These are phyloP conservation scores for Lanmaoa rubissima DNA, from an alignment of 768 basidiomycete species.

Conservation along the genomic window DNA sequence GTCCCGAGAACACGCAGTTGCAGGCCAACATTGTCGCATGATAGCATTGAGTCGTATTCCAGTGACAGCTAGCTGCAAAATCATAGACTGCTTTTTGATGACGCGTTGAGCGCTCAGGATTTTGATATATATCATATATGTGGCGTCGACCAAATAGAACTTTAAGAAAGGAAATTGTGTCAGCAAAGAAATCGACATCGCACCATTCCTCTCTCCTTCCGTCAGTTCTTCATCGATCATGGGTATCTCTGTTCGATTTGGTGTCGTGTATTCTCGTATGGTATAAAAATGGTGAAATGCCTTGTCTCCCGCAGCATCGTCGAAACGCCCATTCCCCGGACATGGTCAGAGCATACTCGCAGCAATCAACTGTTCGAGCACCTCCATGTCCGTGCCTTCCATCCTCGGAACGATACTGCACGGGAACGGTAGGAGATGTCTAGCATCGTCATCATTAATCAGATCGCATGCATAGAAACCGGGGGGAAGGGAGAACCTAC, in stretches of 20 bases:
- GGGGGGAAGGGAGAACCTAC: not conserved
- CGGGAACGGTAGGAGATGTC: conserved; percentile 12
- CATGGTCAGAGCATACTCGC: not conserved
- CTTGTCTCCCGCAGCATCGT: not conserved
- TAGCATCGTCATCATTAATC: too few species aligned
- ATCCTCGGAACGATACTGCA: conserved; percentile 7
- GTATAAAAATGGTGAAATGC: not conserved
- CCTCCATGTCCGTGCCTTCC: not conserved
- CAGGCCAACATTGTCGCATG: too few species aligned
- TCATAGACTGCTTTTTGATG: too few species aligned
- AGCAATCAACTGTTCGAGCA: conserved; percentile 5
- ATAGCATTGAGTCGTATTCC: too few species aligned
- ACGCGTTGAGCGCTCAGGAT: too few species aligned
- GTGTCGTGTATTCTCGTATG: not conserved
- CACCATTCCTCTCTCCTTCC: not conserved
- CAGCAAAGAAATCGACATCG: not conserved
- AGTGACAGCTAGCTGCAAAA: too few species aligned
- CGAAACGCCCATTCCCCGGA: not conserved
- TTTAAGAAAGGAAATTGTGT: too few species aligned
- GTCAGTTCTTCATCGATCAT: too few species aligned
- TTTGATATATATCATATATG: too few species aligned
- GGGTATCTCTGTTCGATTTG: not conserved
- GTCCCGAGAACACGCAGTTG: too few species aligned
- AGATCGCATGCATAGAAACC: not conserved
- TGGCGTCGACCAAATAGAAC: too few species aligned